Evolutionary conservation across 371 early-diverging fungal genomes (phyloP).

Genomic region (Mucor indicus): DNA sequence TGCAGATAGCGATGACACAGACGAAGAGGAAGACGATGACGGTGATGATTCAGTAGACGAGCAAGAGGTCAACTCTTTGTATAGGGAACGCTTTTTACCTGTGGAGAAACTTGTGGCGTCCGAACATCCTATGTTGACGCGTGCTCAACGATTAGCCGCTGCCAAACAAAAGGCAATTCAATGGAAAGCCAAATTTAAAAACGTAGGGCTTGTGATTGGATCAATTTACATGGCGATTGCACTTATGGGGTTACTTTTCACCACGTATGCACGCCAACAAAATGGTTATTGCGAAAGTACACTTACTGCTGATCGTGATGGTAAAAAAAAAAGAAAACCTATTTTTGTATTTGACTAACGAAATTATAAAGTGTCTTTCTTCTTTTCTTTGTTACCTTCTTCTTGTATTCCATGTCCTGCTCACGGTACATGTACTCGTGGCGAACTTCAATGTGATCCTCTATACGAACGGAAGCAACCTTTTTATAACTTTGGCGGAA

Average conservation of each 20-base stretch:
- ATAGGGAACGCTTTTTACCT: conserved; percentile 11
- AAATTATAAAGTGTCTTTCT: neutral
- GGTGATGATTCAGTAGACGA: conserved; percentile 4
- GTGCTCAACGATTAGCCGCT: conserved; percentile 1
- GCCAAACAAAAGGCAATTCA: neutral
- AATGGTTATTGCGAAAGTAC: conserved; percentile 15
- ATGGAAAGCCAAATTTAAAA: conserved; percentile 5
- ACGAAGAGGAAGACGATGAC: conserved; percentile 8
- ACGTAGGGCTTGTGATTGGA: neutral
- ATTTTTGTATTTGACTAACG: too few species aligned
- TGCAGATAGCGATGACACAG: conserved; percentile 1
- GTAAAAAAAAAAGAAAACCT: too few species aligned
- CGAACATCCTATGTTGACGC: neutral
- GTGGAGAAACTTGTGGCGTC: conserved; percentile 1
- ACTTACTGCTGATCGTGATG: neutral
- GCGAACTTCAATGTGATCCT: conserved; percentile 13
- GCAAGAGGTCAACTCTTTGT: conserved; percentile 7
- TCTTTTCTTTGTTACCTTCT: conserved; percentile 7
- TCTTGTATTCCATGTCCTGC: conserved; percentile 25
- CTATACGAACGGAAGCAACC: conserved; percentile 15
- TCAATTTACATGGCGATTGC: neutral
- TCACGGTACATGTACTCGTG: conserved; percentile 14
- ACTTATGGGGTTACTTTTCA: conserved; percentile 1
- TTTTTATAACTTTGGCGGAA: conserved; percentile 7
- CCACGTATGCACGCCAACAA: conserved; percentile 6